A percentile compares a stretch with the other conserved stretches of the same genome.
Evolutionary conservation across 306 rosid genomes (phyloP).

Genomic region (Cucumis melo): DNA sequence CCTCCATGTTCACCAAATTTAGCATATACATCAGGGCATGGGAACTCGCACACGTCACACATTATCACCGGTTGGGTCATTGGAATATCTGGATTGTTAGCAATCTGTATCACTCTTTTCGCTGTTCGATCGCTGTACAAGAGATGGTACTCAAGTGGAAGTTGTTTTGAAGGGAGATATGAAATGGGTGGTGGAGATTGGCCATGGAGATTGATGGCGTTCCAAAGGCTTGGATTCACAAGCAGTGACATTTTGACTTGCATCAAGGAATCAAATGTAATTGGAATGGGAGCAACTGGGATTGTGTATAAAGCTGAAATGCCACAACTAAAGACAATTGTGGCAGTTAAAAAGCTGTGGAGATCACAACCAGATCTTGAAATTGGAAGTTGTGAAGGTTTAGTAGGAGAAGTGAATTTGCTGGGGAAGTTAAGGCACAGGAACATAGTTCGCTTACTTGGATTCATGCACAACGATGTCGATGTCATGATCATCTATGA

Average conservation of each 20-base stretch:
- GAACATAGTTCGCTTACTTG: conserved; percentile 75
- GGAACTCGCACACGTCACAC: conserved; percentile 36
- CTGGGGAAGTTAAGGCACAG: conserved; percentile 83
- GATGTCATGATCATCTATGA: conserved; percentile 85
- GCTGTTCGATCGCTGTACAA: conserved; percentile 39
- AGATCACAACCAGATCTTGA: conserved; percentile 60
- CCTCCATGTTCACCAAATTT: conserved; percentile 46
- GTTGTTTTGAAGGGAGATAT: conserved; percentile 44
- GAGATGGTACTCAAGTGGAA: conserved; percentile 61
- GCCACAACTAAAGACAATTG: conserved; percentile 44
- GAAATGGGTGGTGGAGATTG: conserved; percentile 67
- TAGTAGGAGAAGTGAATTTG: conserved; percentile 83
- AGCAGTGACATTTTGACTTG: conserved; percentile 69
- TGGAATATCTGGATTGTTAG: conserved; percentile 54
- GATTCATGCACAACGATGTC: conserved; percentile 59
- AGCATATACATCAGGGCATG: conserved; percentile 23
- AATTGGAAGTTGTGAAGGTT: conserved; percentile 57
- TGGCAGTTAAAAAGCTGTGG: conserved; percentile 89
- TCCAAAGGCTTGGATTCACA: conserved; percentile 75
- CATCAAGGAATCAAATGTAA: conserved; percentile 71
- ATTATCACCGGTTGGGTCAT: conserved; percentile 47
- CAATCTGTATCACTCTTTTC: conserved; percentile 31
- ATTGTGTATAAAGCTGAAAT: conserved; percentile 79
- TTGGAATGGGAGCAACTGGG: conserved; percentile 90
- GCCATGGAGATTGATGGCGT: conserved; percentile 95